phyloP scores from a whole-genome alignment of 2,329 filamentous ascomycete species.

The Claviceps arundinis region DNA sequence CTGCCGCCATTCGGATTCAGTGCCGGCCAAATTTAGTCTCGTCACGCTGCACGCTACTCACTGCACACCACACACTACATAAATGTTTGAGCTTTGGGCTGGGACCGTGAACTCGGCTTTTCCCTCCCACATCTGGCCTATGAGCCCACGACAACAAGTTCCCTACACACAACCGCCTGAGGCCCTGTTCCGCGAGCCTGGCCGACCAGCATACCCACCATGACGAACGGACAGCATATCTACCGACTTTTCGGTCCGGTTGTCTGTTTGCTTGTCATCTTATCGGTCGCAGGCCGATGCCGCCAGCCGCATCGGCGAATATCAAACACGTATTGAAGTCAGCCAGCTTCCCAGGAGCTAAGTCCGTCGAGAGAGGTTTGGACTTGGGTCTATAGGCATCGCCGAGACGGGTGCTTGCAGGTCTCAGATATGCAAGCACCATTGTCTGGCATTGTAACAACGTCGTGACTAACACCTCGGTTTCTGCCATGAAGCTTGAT shows the following conservation, averaged over 20 bases:
- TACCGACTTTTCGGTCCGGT: constrained; percentile 8
- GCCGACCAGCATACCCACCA: not conserved
- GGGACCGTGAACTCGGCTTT: not conserved
- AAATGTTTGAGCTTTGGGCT: not conserved
- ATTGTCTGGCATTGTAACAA: not conserved
- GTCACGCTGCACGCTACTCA: too few relatives aligned
- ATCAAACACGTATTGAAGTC: constrained; percentile 3
- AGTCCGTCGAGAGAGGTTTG: constrained; percentile 1
- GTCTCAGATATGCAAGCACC: constrained; percentile 6
- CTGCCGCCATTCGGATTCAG: not conserved
- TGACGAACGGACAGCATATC: not conserved
- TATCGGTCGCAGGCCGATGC: constrained; percentile 4
- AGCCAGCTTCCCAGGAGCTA: not conserved
- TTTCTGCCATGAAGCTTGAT: constrained; percentile 3
- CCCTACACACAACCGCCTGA: not conserved
- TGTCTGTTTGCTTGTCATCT: constrained; percentile 6
- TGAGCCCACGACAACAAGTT: not conserved
- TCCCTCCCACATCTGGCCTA: not conserved
- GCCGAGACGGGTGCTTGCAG: constrained; percentile 11
- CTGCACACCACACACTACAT: too few relatives aligned
- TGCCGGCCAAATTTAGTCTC: too few relatives aligned
- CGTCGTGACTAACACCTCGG: not conserved
- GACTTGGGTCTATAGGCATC: constrained; percentile 8
- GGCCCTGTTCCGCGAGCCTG: not conserved
- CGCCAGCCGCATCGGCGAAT: constrained; percentile 6